A percentile compares a stretch with the other conserved stretches of the same genome.
Conservation (phyloP, 352 stramenopile species). For the Globisporangium paddicum region DNA sequence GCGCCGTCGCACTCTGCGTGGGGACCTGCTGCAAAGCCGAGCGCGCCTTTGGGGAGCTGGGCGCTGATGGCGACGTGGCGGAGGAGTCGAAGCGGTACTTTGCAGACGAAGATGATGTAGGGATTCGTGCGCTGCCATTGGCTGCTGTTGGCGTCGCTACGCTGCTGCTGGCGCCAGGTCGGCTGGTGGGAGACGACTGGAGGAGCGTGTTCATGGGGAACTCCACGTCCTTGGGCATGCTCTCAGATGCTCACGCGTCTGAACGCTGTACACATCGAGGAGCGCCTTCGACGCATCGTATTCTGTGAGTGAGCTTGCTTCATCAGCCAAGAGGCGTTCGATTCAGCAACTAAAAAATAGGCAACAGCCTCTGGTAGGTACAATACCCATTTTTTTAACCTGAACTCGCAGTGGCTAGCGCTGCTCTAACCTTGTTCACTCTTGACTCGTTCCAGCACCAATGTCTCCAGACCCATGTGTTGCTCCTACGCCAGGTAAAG, state of each 20-base stretch:
- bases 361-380: too few species aligned
- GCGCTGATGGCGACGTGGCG: not conserved
- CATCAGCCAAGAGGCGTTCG: too few species aligned
- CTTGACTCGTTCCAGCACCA: too few species aligned
- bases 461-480: too few species aligned
- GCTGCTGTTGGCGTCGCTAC: not conserved
- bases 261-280: too few species aligned
- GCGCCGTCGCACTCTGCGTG: slow-evolving; percentile 13
- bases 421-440: not conserved
- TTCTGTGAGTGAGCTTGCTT: too few species aligned
- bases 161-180: not conserved
- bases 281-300: too few species aligned
- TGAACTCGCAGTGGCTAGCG: too few species aligned
- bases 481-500: slow-evolving; percentile 4
- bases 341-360: too few species aligned
- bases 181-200: not conserved
- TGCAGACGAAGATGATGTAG: not conserved
- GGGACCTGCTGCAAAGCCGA: slow-evolving; percentile 12
- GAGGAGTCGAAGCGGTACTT: slow-evolving; percentile 5
- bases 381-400: too few species aligned
- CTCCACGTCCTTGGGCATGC: slow-evolving; percentile 8
- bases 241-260: not conserved
- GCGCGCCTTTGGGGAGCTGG: not conserved
- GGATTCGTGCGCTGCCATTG: not conserved
- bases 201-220: slow-evolving; percentile 3